phyloP scores from a whole-genome alignment of 2,329 filamentous ascomycete genomes.

The Colletotrichum liriopes region DNA sequence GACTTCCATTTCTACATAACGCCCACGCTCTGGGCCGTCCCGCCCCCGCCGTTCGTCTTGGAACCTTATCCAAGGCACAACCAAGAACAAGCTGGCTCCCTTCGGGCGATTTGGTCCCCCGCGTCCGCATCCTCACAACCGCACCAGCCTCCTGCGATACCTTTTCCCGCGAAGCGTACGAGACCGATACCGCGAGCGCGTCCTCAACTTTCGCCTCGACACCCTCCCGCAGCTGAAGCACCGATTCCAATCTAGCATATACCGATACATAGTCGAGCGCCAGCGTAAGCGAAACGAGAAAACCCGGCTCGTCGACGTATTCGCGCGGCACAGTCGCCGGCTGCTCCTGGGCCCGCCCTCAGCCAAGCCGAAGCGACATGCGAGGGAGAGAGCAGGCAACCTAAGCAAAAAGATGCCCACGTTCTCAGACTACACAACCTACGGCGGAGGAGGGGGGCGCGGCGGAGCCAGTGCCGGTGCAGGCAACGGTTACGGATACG shows the following conservation, averaged over 20 bases:
- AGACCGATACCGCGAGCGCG: slow-evolving; percentile 74
- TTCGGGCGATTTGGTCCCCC: slow-evolving; percentile 58
- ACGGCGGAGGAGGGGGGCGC: slow-evolving; percentile 34
- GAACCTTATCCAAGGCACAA: slow-evolving; percentile 38
- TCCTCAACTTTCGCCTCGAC: slow-evolving; percentile 82
- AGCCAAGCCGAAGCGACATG: slow-evolving; percentile 51
- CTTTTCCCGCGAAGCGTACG: slow-evolving; percentile 77
- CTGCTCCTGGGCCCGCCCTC: slow-evolving; percentile 60
- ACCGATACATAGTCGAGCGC: slow-evolving; percentile 78
- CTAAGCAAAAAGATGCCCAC: slow-evolving; percentile 46
- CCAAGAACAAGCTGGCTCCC: slow-evolving; percentile 59
- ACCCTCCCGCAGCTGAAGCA: slow-evolving; percentile 81
- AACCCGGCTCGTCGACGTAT: slow-evolving; percentile 62
- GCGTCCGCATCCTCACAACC: slow-evolving; percentile 59
- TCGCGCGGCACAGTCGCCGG: slow-evolving; percentile 59
- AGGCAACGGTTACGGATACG: slow-evolving; percentile 49
- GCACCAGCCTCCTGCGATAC: slow-evolving; percentile 72
- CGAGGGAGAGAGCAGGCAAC: slow-evolving; percentile 44
- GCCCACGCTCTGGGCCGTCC: slow-evolving; percentile 30
- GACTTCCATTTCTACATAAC: slow-evolving; percentile 13
- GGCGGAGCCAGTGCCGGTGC: slow-evolving; percentile 21
- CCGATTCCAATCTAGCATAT: slow-evolving; percentile 82
- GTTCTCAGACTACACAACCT: slow-evolving; percentile 41
- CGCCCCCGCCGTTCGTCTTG: slow-evolving; percentile 28
- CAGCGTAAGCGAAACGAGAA: slow-evolving; percentile 70